These are phyloP conservation scores for Arabidopsis arenosa DNA, from an alignment of 345 rosid genomes.

Conservation along the genomic window DNA sequence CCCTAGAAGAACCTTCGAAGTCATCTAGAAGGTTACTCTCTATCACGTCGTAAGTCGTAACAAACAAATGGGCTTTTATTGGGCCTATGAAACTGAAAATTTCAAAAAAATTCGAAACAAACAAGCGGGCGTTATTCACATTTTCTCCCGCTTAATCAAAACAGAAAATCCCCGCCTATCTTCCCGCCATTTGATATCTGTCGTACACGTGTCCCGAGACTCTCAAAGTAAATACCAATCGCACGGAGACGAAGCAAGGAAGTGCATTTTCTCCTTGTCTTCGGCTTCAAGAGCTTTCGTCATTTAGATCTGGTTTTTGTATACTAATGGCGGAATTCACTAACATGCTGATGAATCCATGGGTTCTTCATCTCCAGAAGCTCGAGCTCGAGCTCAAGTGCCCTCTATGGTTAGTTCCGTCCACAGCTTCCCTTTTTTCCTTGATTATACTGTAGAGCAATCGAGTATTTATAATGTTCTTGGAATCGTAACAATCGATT, in stretches of 20 bases:
- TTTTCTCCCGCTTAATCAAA: constrained; percentile 38
- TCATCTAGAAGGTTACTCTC: not conserved
- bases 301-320: constrained; percentile 35
- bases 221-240: constrained; percentile 22
- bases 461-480: not conserved
- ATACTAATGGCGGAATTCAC: constrained; percentile 51
- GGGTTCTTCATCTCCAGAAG: constrained; percentile 81
- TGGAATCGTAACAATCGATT: constrained; percentile 1
- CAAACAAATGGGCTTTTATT: constrained; percentile 35
- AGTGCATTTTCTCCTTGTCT: not conserved
- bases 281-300: constrained; percentile 22
- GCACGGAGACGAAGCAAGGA: constrained; percentile 13
- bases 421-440: not conserved
- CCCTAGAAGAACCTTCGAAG: not conserved
- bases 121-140: constrained; percentile 37
- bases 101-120: constrained; percentile 28
- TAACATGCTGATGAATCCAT: constrained; percentile 60
- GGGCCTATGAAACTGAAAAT: constrained; percentile 25
- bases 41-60: not conserved
- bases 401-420: constrained; percentile 71
- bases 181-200: constrained; percentile 32
- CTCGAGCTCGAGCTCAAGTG: constrained; percentile 87
- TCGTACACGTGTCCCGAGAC: constrained; percentile 49
- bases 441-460: not conserved
- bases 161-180: constrained; percentile 39